A percentile compares a stretch with the other conserved stretches of the same genome.
Conservation (phyloP, 2,329 filamentous ascomycete species). For the Plectosphaerella sp. region DNA sequence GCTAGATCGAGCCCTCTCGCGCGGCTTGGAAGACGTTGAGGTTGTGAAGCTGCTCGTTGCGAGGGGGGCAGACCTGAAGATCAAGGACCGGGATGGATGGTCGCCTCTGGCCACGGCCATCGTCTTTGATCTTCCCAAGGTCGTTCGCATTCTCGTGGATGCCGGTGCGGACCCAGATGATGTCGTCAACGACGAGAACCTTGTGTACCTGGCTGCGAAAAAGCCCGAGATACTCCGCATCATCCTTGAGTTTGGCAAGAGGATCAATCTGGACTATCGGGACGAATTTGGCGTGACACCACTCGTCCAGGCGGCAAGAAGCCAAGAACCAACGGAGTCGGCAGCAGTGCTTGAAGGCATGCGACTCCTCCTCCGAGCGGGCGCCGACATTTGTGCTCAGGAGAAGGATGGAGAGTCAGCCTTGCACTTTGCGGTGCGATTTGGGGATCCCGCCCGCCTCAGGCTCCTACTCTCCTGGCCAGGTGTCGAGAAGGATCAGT, state of each 20-base stretch:
- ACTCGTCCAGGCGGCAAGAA: not conserved
- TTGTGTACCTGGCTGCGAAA: not conserved
- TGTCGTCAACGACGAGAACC: not conserved
- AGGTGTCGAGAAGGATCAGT: not conserved
- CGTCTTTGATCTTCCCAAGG: not conserved
- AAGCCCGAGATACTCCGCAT: not conserved
- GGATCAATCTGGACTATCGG: not conserved
- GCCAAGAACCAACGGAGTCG: not conserved
- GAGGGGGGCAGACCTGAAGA: not conserved
- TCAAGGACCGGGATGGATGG: not conserved
- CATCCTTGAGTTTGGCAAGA: not conserved
- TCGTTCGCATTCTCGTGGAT: not conserved
- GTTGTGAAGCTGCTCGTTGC: not conserved
- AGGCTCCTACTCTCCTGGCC: not conserved
- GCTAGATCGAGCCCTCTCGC: not conserved
- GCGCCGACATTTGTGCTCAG: not conserved
- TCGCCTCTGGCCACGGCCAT: not conserved
- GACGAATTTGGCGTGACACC: not conserved
- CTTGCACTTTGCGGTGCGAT: not conserved
- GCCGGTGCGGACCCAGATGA: not conserved
- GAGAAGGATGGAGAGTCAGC: not conserved
- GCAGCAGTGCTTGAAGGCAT: not conserved
- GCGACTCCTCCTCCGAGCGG: not conserved
- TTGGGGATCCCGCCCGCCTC: not conserved
- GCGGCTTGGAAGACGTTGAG: not conserved